Base-by-base conservation (phyloP, 2,329 filamentous ascomycete genomes). In the Clarireedia homoeocarpa region DNA sequence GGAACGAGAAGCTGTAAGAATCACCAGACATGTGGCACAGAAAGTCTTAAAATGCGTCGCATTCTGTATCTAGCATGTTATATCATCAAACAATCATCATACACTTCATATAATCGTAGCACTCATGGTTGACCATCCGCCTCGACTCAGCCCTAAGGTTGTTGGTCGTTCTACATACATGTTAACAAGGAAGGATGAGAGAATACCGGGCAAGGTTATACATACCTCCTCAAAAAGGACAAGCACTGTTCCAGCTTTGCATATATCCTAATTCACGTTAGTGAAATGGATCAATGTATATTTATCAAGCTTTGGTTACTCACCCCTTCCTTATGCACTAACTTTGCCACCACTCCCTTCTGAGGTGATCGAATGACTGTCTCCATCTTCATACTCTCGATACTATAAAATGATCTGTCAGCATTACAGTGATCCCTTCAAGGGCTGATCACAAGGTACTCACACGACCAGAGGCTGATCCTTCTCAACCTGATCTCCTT, bases 301-400 rank as follows among this genome's bases (percentile, higher is more conserved):
- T 36, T n/a, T 20, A 36, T 24, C 47, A 54, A 38, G 50, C 48
- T 30, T 36, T 47, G 12, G 12, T 23, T n/a, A 73, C 84, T 77
- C 76, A 88, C 85, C 58, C 88, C 88, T 73, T 85, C 81, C 66
- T 84, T 83, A 67, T 91, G 87, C 40, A 86, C 85, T 56, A 91
- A 72, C 68, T 82, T 86, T 69, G 87, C 84, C 59, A 91, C 80
- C 0, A 83, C 75, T 6, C 88, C 88, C 57, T 82, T 79, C 61
- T 89, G 85, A 6, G 88, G 88, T 52, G 86, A 89, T 58, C 88
- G 79, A 63, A 91, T 91, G 1, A 91, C 85, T 1, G 88, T 91
- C 70, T 91, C 88, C 88, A 91, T 91, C 77, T 91, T 91, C 88
- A 91, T 91, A 57, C 87, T 91, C 72, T 91, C 88, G 66, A 91